Conservation (phyloP, 2,329 filamentous ascomycete genomes). For the Xylariaceae sp. region DNA sequence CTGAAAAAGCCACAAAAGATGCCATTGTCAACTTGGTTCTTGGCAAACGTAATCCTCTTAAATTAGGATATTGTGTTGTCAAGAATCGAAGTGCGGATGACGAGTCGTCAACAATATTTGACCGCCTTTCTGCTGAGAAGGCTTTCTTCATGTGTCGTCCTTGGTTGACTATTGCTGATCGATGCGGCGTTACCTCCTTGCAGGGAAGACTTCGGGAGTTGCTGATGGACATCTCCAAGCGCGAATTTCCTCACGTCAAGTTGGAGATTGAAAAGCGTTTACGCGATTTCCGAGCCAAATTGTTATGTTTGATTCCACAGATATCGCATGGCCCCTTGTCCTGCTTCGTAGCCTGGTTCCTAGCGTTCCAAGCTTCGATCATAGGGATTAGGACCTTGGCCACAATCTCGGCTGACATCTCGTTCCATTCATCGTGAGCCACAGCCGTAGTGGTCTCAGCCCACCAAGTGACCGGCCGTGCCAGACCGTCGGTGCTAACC, state of each 20-base stretch:
- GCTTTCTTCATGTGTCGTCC: conserved; percentile 46
- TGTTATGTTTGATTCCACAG: too few species aligned
- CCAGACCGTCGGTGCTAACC: background rate
- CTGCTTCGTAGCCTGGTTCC: conserved; percentile 4
- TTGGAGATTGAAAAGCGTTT: background rate
- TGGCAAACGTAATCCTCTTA: conserved; percentile 48
- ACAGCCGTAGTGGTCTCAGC: conserved; percentile 1
- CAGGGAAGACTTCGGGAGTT: conserved; percentile 44
- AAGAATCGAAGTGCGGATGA: conserved; percentile 56
- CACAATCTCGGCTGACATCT: conserved; percentile 3
- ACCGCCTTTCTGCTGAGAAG: conserved; percentile 44
- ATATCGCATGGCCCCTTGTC: background rate
- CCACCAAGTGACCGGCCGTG: conserved; percentile 4
- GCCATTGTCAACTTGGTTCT: conserved; percentile 50
- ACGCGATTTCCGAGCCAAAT: background rate
- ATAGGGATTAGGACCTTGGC: conserved; percentile 2
- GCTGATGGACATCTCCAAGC: conserved; percentile 48
- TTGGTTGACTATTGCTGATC: conserved; percentile 41
- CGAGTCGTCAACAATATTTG: conserved; percentile 35
- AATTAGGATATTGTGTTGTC: conserved; percentile 56
- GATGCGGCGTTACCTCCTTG: conserved; percentile 40
- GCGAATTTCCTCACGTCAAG: conserved; percentile 34
- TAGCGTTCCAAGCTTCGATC: conserved; percentile 1
- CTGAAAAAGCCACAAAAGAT: conserved; percentile 47
- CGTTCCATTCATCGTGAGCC: conserved; percentile 1